Base-by-base conservation (phyloP, 306 rosid genomes). In the Vigna mungo region DNA sequence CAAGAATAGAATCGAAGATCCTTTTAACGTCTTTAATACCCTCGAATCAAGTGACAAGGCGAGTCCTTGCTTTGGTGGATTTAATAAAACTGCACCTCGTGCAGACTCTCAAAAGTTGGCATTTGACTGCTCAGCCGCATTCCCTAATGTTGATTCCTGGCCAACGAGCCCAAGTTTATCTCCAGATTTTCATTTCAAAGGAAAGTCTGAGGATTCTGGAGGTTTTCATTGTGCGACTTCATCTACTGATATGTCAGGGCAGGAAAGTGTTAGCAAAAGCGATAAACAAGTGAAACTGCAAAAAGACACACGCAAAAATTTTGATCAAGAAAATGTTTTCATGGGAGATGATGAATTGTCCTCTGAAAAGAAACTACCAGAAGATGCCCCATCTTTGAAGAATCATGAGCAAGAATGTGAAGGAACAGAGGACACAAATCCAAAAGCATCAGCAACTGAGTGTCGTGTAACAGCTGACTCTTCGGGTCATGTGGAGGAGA, bases 211-310 rank as follows among this genome's bases (percentile, higher is more conserved):
- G 64, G 76, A 78, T 77, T 25, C 69, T 68, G 73, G 72, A 54
- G 86, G 75, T 78, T 92, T 87, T 79, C 77, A 46, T 68, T 77
- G 83, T 39, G 82, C 84, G 74, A 82, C 85, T 21, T 77, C 84
- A 73, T 87, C 96, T 61, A 78, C 80, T 43, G 88, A 77, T 72
- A 58, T 69, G 73, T 86, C 93, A 69, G 88, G 16, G 12, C 84
- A 86, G 54, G 92, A 82, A 80, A 89, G 96, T 74, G 75, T 84
- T 49, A 84, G 88, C 83, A 88, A 84, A 60, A 79, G 78, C 18
- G 89, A 82, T 55, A 55, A 41, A 63, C 71, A 78, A 52, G 71
- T 51, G 69, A 82, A 89, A 61, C 49, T 61, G 69, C 78, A 82
- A 68, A 82, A 81, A 13, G 80, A 71, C 25, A 27, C 32, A 44